phyloP scores from a whole-genome alignment of 2,329 filamentous ascomycete species.

The Penicillium concentricum region DNA sequence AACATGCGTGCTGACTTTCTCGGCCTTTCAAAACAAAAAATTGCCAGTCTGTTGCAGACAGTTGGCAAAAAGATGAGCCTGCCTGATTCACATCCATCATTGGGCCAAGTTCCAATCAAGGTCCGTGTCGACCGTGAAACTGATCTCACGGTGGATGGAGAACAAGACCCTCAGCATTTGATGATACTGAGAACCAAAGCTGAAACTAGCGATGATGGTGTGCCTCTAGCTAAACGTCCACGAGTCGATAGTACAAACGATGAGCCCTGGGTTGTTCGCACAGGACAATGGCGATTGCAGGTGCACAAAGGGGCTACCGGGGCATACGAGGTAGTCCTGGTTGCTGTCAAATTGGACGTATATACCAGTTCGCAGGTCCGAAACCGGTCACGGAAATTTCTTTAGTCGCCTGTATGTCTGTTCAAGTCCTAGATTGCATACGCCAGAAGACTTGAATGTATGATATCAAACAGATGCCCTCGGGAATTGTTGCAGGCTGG shows the following conservation, averaged over 20 bases:
- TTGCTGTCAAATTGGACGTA: constrained; percentile 74
- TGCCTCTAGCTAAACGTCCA: constrained; percentile 37
- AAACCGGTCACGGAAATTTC: constrained; percentile 65
- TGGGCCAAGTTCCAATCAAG: constrained; percentile 64
- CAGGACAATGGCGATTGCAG: constrained; percentile 69
- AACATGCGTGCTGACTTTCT: constrained; percentile 68
- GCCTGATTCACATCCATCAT: constrained; percentile 58
- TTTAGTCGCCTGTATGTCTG: constrained; percentile 39
- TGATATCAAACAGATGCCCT: not conserved
- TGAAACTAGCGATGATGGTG: constrained; percentile 15
- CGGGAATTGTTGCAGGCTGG: not conserved
- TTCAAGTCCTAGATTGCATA: not conserved
- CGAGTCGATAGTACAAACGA: constrained; percentile 45
- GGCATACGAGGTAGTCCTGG: constrained; percentile 67
- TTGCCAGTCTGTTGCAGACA: constrained; percentile 74
- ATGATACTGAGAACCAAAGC: constrained; percentile 39
- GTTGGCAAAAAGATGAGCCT: constrained; percentile 77
- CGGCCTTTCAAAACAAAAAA: constrained; percentile 65
- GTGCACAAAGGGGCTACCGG: constrained; percentile 54
- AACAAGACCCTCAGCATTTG: constrained; percentile 18
- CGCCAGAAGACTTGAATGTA: not conserved
- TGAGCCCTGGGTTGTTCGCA: constrained; percentile 61
- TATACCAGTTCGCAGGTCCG: constrained; percentile 64
- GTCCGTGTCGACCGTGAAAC: constrained; percentile 58
- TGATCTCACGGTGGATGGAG: constrained; percentile 44